Conservation (phyloP, 148 eudicot genomes). For the Dianthus caryophyllus region DNA sequence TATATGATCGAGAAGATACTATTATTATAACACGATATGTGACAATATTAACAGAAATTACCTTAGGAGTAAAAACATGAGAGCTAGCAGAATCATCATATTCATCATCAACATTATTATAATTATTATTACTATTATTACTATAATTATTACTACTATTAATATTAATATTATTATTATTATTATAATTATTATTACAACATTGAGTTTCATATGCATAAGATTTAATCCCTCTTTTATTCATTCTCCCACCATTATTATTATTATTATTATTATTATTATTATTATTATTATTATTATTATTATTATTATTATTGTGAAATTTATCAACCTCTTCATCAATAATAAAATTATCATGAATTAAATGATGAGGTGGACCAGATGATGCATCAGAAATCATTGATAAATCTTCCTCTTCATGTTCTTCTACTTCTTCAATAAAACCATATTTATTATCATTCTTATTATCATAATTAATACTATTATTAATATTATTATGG, state of each 20-base stretch:
- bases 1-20: background rate
- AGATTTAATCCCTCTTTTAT: background rate
- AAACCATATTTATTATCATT: background rate
- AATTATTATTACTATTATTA: background rate
- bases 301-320: background rate
- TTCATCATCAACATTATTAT: slow-evolving; percentile 14
- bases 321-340: background rate
- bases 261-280: background rate
- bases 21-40: too few relatives aligned
- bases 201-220: background rate
- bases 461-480: too few relatives aligned
- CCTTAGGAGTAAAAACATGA: slow-evolving; percentile 27
- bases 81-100: slow-evolving; percentile 34
- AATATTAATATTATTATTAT: slow-evolving; percentile 11
- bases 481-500: too few relatives aligned
- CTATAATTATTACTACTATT: slow-evolving; percentile 6
- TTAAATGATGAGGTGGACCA: slow-evolving; percentile 35
- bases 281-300: too few relatives aligned
- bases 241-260: background rate
- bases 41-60: background rate
- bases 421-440: background rate
- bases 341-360: slow-evolving; percentile 9
- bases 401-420: slow-evolving; percentile 29
- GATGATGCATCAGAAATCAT: slow-evolving; percentile 39
- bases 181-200: background rate